A percentile compares a stretch with the other conserved stretches of the same genome.
Conservation (phyloP, 441 rosid genomes). For the Omphalea diandra region DNA sequence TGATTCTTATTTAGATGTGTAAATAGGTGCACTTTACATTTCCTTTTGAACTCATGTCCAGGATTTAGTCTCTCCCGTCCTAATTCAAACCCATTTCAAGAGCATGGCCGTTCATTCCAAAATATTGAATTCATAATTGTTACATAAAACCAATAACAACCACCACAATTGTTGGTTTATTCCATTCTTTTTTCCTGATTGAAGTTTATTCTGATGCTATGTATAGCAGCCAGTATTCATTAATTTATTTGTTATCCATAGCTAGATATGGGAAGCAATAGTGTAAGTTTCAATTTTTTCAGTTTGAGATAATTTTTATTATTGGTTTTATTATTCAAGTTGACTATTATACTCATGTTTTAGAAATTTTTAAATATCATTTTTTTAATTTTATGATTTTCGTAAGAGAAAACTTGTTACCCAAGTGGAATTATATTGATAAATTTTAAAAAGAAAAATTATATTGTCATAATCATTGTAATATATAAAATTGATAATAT, state of each 20-base stretch:
- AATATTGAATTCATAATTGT: neutral
- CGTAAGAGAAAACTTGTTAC: no score
- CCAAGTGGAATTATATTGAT: no score
- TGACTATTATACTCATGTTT: no score
- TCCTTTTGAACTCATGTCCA: neutral
- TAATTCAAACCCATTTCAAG: neutral
- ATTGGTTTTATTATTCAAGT: neutral
- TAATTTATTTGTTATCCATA: neutral
- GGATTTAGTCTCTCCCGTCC: neutral
- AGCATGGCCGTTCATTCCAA: neutral
- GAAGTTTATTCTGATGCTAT: neutral
- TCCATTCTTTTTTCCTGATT: neutral
- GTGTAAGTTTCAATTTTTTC: neutral
- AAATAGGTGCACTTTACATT: neutral
- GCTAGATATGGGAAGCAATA: neutral
- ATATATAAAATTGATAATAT: no score
- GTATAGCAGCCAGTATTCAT: neutral
- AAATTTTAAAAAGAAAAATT: no score
- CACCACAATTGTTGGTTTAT: neutral
- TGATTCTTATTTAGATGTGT: neutral
- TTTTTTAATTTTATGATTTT: no score
- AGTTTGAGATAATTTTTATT: neutral
- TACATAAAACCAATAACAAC: no score
- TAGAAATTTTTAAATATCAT: no score
- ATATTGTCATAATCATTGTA: no score